These are phyloP conservation scores for Phytophthora aleatoria DNA, from an alignment of 352 stramenopile genomes.

Conservation along the genomic window DNA sequence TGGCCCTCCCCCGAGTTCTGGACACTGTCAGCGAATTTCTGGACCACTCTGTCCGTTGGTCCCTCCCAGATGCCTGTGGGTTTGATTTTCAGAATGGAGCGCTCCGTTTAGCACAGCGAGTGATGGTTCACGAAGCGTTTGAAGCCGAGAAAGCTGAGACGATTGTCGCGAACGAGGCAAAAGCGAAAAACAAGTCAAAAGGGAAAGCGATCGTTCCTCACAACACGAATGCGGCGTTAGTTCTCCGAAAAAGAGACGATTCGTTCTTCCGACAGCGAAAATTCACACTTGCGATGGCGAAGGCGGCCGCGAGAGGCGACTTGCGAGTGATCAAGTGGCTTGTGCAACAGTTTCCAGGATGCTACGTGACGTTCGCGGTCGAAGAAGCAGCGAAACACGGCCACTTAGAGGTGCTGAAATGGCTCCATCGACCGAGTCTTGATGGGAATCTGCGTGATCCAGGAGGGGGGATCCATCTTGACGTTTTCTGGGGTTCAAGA, in stretches of 20 bases:
- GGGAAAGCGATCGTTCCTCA: slow-evolving; percentile 5
- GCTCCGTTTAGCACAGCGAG: slow-evolving; percentile 29
- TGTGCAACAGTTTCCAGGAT: slow-evolving; percentile 27
- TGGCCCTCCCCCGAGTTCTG: slow-evolving; percentile 30
- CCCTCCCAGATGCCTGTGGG: slow-evolving; percentile 31
- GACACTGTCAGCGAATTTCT: slow-evolving; percentile 42
- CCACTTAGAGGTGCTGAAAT: slow-evolving; percentile 44
- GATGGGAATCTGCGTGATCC: slow-evolving; percentile 17
- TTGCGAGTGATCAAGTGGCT: slow-evolving; percentile 40
- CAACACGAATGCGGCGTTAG: slow-evolving; percentile 18
- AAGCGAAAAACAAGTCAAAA: slow-evolving; percentile 18
- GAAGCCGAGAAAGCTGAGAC: slow-evolving; percentile 22
- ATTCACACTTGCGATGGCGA: slow-evolving; percentile 35
- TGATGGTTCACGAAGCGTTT: slow-evolving; percentile 23
- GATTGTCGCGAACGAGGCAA: slow-evolving; percentile 16
- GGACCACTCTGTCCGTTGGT: slow-evolving; percentile 37
- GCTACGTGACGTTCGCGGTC: slow-evolving; percentile 38
- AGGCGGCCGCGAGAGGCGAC: slow-evolving; percentile 34
- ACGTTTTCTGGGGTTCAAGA: slow-evolving; percentile 41
- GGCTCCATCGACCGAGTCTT: slow-evolving; percentile 24
- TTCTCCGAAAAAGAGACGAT: slow-evolving; percentile 22
- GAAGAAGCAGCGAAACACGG: slow-evolving; percentile 38
- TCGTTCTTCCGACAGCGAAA: slow-evolving; percentile 30
- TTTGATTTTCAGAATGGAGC: slow-evolving; percentile 28
- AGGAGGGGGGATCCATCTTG: slow-evolving; percentile 5